Evolutionary conservation across 805 yeast genomes (phyloP), one percentile per base, ranked within the genome.

Genomic region (Saccharomycopsis sp.): DNA sequence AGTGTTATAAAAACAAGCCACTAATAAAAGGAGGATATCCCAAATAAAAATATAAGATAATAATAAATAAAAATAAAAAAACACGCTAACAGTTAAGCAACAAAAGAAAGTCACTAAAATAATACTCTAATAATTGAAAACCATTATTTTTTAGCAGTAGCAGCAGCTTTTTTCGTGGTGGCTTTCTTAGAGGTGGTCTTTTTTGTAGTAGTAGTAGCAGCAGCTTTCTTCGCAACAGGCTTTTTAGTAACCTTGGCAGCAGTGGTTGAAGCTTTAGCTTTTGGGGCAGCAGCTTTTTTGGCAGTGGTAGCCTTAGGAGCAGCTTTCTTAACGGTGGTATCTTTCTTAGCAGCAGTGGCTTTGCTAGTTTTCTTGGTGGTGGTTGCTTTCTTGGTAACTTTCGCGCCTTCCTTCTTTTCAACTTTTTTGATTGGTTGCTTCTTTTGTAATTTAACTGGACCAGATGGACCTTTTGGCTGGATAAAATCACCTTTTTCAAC

Each of bases 391-490:
- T 49, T 51, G 33, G 51, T 42, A 11, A 45, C 41, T 41, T 58
- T 51, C 51, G 52, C 38, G 40, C 48, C 23, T 45, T 52, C 61
- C 52, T 61, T 52, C 14, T 59, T 50, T 28, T 61, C 61, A 8
- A 66, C 54, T 51, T 57, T 61, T 59, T 66, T 67, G 36, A 61
- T 61, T 19, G 57, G 57, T 49, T 61, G 59, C 56, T 61, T 59
- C 57, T 58, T 60, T 28, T 53, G 54, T 50, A 82, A 62, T 65
- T 85, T 85, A 53, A 85, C 76, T 38, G 95, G 85, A 40, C 95
- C 95, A 9, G 94, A 79, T 16, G 95, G 81, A 39, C 95, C 95
- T 67, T 86, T 85, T 60, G 95, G 95, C 66, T 85, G 95, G 38
- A 72, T 61, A 53, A 86, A 84, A 42, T 75, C 82, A 39, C 84